Conservation (phyloP, 257 asterid genomes). For the Solanum piurae region DNA sequence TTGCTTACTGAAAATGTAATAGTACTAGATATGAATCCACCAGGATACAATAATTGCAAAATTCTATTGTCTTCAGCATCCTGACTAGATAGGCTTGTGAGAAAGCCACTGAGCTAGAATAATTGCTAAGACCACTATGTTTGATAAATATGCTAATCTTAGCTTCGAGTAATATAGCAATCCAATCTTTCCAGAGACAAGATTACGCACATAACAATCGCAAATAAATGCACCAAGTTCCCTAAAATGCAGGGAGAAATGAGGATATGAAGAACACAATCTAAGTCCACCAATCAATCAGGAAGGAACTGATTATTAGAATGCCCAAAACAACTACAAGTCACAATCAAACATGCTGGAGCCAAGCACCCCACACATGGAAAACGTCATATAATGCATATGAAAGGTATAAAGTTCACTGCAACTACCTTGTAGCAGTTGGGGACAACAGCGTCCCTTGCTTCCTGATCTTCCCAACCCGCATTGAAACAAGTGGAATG, state of each 20-base stretch:
- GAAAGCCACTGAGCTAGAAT: background rate
- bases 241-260: background rate
- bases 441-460: conserved; percentile 66
- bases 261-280: background rate
- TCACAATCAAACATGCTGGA: background rate
- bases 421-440: conserved; percentile 60
- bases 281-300: background rate
- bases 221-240: background rate
- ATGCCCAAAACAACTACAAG: background rate
- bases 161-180: background rate
- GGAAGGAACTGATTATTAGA: background rate
- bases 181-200: background rate
- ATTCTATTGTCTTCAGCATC: background rate
- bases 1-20: background rate
- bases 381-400: background rate
- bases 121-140: background rate
- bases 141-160: background rate
- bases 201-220: background rate
- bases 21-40: background rate
- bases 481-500: conserved; percentile 79
- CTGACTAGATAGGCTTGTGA: background rate
- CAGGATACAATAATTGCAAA: background rate
- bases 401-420: background rate
- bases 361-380: background rate
- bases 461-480: conserved; percentile 77